These are phyloP conservation scores for Coccomyxa sp. DNA, from an alignment of 139 green algal species.

Conservation along the genomic window DNA sequence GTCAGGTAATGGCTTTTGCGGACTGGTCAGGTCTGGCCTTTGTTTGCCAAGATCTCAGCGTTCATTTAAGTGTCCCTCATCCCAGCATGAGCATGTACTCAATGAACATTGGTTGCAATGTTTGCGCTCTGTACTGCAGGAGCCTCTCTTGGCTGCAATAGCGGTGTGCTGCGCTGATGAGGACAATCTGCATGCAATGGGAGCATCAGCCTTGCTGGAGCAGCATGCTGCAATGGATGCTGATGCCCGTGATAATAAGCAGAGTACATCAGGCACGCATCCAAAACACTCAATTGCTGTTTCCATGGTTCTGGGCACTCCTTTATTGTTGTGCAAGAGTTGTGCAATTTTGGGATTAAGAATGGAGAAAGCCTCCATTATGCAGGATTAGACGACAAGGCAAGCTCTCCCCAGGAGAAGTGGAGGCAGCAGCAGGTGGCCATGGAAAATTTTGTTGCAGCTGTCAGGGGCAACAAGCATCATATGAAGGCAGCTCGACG, in stretches of 20 bases:
- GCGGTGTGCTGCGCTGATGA: conserved; percentile 1
- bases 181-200: not conserved
- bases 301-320: no score
- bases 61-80: no score
- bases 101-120: no score
- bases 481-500: not conserved
- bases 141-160: conserved; percentile 11
- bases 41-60: no score
- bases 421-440: not conserved
- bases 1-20: no score
- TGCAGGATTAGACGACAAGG: not conserved
- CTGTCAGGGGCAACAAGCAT: not conserved
- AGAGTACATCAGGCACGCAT: not conserved
- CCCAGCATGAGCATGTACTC: no score
- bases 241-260: not conserved
- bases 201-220: not conserved
- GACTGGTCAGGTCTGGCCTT: no score
- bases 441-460: not conserved
- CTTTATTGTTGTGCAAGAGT: no score
- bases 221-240: not conserved
- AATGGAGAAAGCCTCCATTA: no score
- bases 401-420: not conserved
- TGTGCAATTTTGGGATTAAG: no score
- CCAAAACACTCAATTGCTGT: no score
- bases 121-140: not conserved